Evolutionary conservation across 2,329 filamentous ascomycete genomes (phyloP).

Genomic region (Elsinoe batatas): DNA sequence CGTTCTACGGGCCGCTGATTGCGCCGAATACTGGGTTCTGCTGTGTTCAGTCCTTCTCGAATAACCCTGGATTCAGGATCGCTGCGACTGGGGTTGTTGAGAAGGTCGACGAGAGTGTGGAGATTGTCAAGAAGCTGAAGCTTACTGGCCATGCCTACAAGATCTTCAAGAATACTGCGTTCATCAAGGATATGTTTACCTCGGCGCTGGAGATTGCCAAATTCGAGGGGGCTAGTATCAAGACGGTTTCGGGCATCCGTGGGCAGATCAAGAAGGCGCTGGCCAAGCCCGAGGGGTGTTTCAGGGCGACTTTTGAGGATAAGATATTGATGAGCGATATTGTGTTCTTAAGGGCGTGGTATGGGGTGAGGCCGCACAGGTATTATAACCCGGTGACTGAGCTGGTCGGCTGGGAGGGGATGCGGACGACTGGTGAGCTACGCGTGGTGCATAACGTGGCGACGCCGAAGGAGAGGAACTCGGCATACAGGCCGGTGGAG

Average conservation of each 20-base stretch:
- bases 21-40: constrained; percentile 94
- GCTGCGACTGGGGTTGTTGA: constrained; percentile 89
- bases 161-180: constrained; percentile 98
- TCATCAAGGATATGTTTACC: constrained; percentile 98
- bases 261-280: constrained; percentile 96
- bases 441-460: constrained; percentile 64
- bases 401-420: constrained; percentile 75
- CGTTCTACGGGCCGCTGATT: constrained; percentile 88
- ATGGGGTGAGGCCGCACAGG: constrained; percentile 83
- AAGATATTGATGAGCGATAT: constrained; percentile 96
- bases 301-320: constrained; percentile 96
- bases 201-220: constrained; percentile 90
- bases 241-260: constrained; percentile 88
- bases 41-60: constrained; percentile 80
- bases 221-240: constrained; percentile 91
- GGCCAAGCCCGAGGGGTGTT: constrained; percentile 86
- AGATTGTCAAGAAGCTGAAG: constrained; percentile 99
- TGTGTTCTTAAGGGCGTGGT: constrained; percentile 93
- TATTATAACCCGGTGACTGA: constrained; percentile 98
- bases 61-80: constrained; percentile 81
- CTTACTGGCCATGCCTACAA: constrained; percentile 89
- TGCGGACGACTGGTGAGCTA: constrained; percentile 90
- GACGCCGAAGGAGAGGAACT: constrained; percentile 75
- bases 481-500: constrained; percentile 62
- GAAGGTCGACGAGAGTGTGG: constrained; percentile 86